Conservation (phyloP, 2,329 filamentous ascomycete genomes). For the Davidsoniella eucalypti region DNA sequence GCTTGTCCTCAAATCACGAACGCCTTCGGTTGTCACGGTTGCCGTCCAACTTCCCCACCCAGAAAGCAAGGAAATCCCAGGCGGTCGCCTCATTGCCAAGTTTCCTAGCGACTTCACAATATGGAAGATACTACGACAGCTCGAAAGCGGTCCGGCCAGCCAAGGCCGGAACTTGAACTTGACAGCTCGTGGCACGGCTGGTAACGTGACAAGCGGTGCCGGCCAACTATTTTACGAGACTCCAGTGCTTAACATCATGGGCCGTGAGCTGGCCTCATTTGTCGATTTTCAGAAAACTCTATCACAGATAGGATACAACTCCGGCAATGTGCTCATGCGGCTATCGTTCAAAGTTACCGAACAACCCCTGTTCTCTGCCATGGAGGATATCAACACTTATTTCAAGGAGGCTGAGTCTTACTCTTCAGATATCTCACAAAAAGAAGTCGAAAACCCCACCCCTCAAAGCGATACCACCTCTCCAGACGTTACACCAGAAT, state of each 20-base stretch:
- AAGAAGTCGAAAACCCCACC: constrained; percentile 3
- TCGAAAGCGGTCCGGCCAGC: constrained; percentile 60
- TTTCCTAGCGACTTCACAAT: constrained; percentile 76
- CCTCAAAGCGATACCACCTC: not conserved
- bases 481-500: not conserved
- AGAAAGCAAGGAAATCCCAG: constrained; percentile 45
- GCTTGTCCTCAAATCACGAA: constrained; percentile 72
- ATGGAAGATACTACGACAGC: constrained; percentile 80
- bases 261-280: constrained; percentile 60
- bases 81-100: constrained; percentile 61
- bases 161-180: constrained; percentile 54
- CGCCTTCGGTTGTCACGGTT: constrained; percentile 70
- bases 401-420: constrained; percentile 37
- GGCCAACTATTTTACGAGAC: constrained; percentile 79
- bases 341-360: constrained; percentile 62
- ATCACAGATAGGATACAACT: constrained; percentile 72
- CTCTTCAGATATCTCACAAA: constrained; percentile 1
- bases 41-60: constrained; percentile 70
- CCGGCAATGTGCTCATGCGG: constrained; percentile 62
- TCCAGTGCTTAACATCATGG: constrained; percentile 71
- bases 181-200: constrained; percentile 64
- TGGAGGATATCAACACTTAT: constrained; percentile 61
- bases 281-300: constrained; percentile 78
- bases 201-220: constrained; percentile 37
- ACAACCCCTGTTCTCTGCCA: constrained; percentile 68